Base-by-base conservation (phyloP, 106 monocot genomes). In the Agapanthus africanus region DNA sequence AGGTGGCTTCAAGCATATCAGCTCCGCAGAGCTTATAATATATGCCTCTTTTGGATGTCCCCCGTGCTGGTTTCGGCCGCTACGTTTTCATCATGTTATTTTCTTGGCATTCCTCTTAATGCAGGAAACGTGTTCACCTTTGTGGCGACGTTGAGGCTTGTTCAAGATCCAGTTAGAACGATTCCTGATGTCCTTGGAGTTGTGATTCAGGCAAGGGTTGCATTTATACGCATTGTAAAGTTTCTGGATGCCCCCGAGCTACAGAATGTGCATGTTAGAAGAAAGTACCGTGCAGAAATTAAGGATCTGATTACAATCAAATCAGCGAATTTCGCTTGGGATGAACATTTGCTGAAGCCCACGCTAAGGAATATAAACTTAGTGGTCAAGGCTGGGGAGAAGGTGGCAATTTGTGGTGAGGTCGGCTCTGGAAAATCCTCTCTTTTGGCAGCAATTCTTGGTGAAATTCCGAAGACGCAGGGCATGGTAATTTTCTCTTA, bases 351-450 rank as follows among this genome's bases (percentile, higher is more conserved):
- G 7, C 18, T 31, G 28, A 85, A 77, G 32, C 78, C 76, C 7
- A 84, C 84, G n/a, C 69, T 97, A 23, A 84, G 52, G 33, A 80
- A 87, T 28, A 52, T 97, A 44, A 83, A 82, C 40, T 74, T 97
- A 51, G 77, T 67, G 16, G 73, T 90, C 26, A 73, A 64, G 50
- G 34, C n/a, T 39, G 82, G 87, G 4, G 84, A 86, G 18, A 97
- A 90, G 70, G 82, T 92, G 30, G 91, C 92, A 60, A 81, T 97
- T 11, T 97, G 97, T 62, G 97, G 97, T 10, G 91, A 91, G 59
- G 97, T 97, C 59, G 92, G 97, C 22, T 87, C 97, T 9, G 97
- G 89, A 57, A 97, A 97, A 59, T 97, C 97, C 4, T 84, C 84
- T 44, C 82, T 97, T 71, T 65, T 97, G 33, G 88, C 97, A 36